Conservation (phyloP, 176 grass and related monocot species). For the Oryza glumipatula region DNA sequence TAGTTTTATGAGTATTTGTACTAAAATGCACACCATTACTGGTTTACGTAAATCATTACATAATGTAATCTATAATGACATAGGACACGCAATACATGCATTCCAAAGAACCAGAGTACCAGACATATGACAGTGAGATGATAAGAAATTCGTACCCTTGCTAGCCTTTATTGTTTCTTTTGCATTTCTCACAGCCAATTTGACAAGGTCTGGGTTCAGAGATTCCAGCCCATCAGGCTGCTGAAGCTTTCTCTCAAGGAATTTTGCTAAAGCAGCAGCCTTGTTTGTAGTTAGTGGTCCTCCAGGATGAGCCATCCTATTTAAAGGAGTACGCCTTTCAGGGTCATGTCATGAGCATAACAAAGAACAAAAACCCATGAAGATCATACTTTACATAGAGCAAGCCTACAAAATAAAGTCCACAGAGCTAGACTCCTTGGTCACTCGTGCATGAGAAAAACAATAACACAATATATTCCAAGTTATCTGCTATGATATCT, state of each 20-base stretch:
- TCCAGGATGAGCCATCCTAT: conserved; percentile 86
- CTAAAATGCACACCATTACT: not conserved
- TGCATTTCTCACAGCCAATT: conserved; percentile 79
- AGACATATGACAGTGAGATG: conserved; percentile 5
- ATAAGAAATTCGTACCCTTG: conserved; percentile 47
- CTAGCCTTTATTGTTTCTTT: conserved; percentile 79
- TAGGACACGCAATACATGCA: not conserved
- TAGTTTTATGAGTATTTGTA: not conserved
- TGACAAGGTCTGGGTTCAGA: conserved; percentile 82
- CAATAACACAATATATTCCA: not conserved
- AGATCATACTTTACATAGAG: conserved; percentile 27
- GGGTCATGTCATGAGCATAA: not conserved
- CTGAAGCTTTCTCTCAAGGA: conserved; percentile 97
- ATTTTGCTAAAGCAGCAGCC: conserved; percentile 96
- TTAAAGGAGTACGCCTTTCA: conserved; percentile 30
- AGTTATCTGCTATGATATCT: not conserved
- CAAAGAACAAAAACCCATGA: not conserved
- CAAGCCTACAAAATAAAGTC: not conserved
- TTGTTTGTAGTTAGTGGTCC: conserved; percentile 95
- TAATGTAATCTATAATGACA: conserved; percentile 5
- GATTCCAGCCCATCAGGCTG: conserved; percentile 83
- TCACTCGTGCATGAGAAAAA: not conserved
- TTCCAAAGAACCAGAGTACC: not conserved
- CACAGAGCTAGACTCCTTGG: not conserved
- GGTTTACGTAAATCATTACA: not conserved